Base-by-base conservation (phyloP, 805 yeast species). In the Metschnikowia henanensis region DNA sequence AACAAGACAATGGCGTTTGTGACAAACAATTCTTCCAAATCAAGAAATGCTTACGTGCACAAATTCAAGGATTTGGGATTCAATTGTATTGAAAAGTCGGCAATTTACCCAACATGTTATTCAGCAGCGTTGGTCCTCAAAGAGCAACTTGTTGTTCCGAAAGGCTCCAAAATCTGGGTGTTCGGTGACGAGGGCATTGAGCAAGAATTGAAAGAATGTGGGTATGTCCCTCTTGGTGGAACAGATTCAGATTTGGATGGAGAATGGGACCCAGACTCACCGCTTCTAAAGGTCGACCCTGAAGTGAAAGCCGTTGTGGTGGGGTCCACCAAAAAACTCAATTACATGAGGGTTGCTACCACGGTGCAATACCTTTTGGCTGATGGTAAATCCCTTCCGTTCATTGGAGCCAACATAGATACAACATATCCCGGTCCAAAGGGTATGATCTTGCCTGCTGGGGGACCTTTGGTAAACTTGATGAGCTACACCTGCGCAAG, bases 371-470 rank as follows among this genome's bases (percentile, higher is more conserved):
- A 69, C 46, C 58, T 69, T 31, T 51, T 68, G 37, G 59, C 60
- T 30, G 43, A 63, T 20, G 47, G 65, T 46, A 62, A 62, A 46
- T 40, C 53, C 1, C 41, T 68, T 15, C 73, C 73, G 3, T 69
- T 69, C 45, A 57, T 69, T 13, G 75, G 73, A 5, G 55, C 70
- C 13, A 69, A 69, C 47, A 69, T 69, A n/a, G 75, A 69, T 53
- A 50, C 68, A 9, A 56, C 70, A 4, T 69, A 66, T 43, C 75
- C 75, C 1, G 73, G 70, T 1, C 67, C 65, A 6, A 55, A 57
- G 28, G 73, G 73, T 13, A 46, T 64, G 35, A 62, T 59, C 5
- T 52, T 69, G 34, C 73, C 73, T 9, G 73, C 73, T 3, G 75
- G 73, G 3, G 75, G 73, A 3, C 60, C 69, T 35, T 61, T 69